Evolutionary conservation across 108 stramenopile genomes (phyloP), one percentile per base, ranked within the genome.

Genomic region (Fragilaria radians): DNA sequence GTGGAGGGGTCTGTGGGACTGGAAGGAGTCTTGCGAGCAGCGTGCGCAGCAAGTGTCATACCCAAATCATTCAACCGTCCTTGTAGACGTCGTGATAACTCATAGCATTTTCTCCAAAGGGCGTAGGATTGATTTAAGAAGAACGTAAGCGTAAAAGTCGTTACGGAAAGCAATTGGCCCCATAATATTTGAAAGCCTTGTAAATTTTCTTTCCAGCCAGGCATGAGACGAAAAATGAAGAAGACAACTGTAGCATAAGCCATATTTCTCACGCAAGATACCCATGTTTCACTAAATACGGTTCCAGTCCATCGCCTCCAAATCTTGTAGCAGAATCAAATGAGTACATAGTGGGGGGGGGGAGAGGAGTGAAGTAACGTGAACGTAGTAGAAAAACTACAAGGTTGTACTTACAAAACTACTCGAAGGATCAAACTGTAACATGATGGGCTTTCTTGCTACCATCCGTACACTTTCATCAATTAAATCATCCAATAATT

Each of bases 301-400:
- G 91, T 93, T 28, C 91, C 91, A 32, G 80, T 81, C 91, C 91
- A 93, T 66, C 86, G 74, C 48, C 83, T 71, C 91, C 91, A 93
- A 30, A 89, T 85, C 45, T 28, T 23, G 26, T 7, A 56, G 5
- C 18, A 9, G 14, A n/a, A n/a, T n/a, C n/a, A 28, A 19, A 14
- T 17, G 55, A 32, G 55, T 57, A 21, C n/a, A 21, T 11, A 46
- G 32, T 57, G 18, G 32, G 7, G n/a, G 19, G 25, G 32, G 28
- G n/a, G 32, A 31, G 9, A 34, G 7, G 32, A 34, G 36, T 34
- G 32, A 19, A 21, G 14, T n/a, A 7, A 32, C 36, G 9, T 47
- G 46, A 47, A 60, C 59, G 25, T 28, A 24, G 19, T 7, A 48
- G 7, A 18, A 27, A 18, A 9, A 5, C 48, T 48, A 5, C 26